Evolutionary conservation across 257 asterid genomes (phyloP), one percentile per base, ranked within the genome.

Genomic region (Nicotiana attenuata): DNA sequence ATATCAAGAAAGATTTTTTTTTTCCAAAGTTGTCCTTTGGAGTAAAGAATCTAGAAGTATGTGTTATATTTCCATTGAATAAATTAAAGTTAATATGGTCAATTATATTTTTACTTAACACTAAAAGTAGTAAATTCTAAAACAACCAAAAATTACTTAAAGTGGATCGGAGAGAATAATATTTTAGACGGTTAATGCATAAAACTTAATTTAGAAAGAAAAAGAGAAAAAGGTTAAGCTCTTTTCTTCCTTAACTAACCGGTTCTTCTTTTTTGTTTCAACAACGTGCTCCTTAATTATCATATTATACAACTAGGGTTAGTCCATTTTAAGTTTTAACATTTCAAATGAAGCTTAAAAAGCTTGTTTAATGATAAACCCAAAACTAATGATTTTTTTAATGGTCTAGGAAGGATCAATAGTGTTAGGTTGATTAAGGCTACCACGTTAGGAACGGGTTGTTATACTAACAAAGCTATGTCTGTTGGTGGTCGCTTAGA

Each of bases 391-490:
- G 56, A 68, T 19, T n/a, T 67, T 67, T 20, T 35, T 68, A 35
- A 10, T 68, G 29, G 55, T 38, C 19, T 68, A 38, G 17, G 2
- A 19, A 68, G 7, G 10, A 35, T n/a, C 10, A 41, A 38, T 20
- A 20, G n/a, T 41, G 78, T 71, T 71, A 45, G 78, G 78, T 71
- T 71, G 59, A 71, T 71, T 45, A 41, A 71, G 22, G 78, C 13
- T 6, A 20, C 20, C 59, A 71, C 78, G 78, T 41, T 41, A 45
- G 59, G 35, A 41, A 47, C n/a, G 59, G 15, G 4, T 20, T 68
- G 52, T 68, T 35, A 14, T 10, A 20, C 78, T 38, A 41, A 41
- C n/a, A 69, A 41, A 41, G 7, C 33, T 41, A n/a, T 41, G 59
- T 71, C 19, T 38, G 77, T 68, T 38, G 19, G 56, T 68, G 56